A percentile compares a stretch with the other conserved stretches of the same genome.
These are phyloP conservation scores for Claviceps maximensis DNA, from an alignment of 2,329 filamentous ascomycete species.

Conservation along the genomic window DNA sequence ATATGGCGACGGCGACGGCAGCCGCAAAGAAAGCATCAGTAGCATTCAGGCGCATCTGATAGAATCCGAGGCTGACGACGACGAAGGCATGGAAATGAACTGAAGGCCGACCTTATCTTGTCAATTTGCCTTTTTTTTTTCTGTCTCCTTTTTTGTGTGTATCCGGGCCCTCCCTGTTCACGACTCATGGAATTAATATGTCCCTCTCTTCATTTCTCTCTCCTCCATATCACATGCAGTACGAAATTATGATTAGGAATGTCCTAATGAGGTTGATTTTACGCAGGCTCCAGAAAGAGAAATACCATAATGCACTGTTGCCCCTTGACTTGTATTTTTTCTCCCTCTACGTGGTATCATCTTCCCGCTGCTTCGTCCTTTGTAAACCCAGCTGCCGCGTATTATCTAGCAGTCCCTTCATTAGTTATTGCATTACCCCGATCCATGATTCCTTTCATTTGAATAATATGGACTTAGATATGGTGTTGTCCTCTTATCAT, in stretches of 20 bases:
- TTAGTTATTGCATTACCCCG: too few species aligned
- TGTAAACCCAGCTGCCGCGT: too few species aligned
- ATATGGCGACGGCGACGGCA: constrained; percentile 27
- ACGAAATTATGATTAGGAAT: constrained; percentile 1
- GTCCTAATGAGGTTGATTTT: neutral
- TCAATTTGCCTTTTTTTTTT: neutral
- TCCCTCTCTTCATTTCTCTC: neutral
- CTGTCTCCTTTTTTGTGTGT: neutral
- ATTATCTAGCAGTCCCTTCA: too few species aligned
- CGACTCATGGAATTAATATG: neutral
- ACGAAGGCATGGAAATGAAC: constrained; percentile 49
- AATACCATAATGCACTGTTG: neutral
- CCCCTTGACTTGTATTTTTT: too few species aligned
- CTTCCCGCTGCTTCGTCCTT: too few species aligned
- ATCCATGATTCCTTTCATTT: too few species aligned
- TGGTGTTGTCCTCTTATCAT: too few species aligned
- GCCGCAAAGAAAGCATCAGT: constrained; percentile 46
- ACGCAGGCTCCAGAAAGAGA: neutral
- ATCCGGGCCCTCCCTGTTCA: neutral
- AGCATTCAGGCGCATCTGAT: constrained; percentile 44
- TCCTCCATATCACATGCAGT: neutral
- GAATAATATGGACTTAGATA: too few species aligned
- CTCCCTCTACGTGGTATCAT: too few species aligned
- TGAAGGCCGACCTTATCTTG: constrained; percentile 11
- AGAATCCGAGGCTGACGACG: constrained; percentile 45